Percentiles rank a stretch among this genome's conserved stretches.
phyloP scores from a whole-genome alignment of 139 green algal genomes.

The Yamagishiella unicocca region DNA sequence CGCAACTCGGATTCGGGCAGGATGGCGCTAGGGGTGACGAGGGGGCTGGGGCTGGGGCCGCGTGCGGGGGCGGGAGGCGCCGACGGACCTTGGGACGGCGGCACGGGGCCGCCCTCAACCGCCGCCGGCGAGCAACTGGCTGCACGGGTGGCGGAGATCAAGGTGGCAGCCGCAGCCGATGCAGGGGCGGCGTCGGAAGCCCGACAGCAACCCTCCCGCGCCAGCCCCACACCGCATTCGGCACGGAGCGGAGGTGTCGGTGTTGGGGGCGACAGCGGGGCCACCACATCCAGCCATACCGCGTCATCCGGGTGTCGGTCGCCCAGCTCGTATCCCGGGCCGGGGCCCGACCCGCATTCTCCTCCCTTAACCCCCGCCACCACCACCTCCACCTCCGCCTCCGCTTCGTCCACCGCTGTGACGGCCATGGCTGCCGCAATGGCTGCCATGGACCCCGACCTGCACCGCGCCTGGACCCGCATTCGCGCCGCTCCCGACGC shows the following conservation, averaged over 20 bases:
- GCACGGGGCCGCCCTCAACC: no score
- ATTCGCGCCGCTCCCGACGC: neutral
- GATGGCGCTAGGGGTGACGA: neutral
- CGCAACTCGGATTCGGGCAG: slow-evolving; percentile 5
- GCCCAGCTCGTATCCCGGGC: no score
- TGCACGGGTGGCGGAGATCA: neutral
- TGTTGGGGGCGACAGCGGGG: no score
- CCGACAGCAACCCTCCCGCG: no score
- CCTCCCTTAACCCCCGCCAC: no score
- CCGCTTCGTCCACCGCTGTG: neutral
- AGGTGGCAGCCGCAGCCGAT: neutral
- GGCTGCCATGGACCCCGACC: slow-evolving; percentile 19
- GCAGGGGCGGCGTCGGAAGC: no score
- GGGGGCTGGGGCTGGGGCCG: neutral
- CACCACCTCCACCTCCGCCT: neutral
- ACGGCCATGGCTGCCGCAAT: neutral
- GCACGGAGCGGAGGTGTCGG: no score
- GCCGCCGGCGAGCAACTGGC: neutral
- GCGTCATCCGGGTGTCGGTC: no score
- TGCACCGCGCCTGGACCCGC: slow-evolving; percentile 23
- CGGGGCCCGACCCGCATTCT: no score
- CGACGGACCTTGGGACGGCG: neutral
- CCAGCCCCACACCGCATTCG: no score
- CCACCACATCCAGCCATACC: no score
- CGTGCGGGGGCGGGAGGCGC: neutral